A percentile compares a stretch with the other conserved stretches of the same genome.
Conservation (phyloP, 2,329 filamentous ascomycete species). For the Neospermospora avenae region DNA sequence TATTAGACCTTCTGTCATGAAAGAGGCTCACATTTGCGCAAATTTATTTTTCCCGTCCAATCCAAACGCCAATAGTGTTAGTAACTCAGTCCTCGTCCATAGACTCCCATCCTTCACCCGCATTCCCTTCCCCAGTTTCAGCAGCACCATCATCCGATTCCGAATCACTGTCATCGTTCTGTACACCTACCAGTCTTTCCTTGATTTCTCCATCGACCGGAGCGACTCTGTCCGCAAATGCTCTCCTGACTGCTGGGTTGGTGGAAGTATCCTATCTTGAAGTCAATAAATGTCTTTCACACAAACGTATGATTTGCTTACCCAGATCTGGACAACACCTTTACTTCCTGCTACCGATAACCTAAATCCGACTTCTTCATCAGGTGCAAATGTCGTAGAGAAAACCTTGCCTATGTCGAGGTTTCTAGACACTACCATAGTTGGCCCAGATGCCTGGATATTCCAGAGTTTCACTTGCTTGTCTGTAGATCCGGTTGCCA, state of each 20-base stretch:
- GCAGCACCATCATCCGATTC: slow-evolving; percentile 51
- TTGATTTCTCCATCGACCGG: slow-evolving; percentile 58
- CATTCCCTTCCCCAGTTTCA: slow-evolving; percentile 46
- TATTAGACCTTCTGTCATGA: background rate
- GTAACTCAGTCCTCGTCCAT: slow-evolving; percentile 54
- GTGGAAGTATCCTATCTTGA: slow-evolving; percentile 54
- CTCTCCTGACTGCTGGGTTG: slow-evolving; percentile 78
- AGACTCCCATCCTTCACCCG: slow-evolving; percentile 42
- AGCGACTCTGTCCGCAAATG: slow-evolving; percentile 73
- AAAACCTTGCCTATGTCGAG: slow-evolving; percentile 95
- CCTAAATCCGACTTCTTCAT: slow-evolving; percentile 85
- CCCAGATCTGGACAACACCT: slow-evolving; percentile 91
- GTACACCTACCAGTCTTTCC: slow-evolving; percentile 76
- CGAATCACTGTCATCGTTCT: slow-evolving; percentile 60
- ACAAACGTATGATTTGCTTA: slow-evolving; percentile 39
- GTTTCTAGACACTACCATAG: slow-evolving; percentile 87
- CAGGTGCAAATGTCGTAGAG: slow-evolving; percentile 83
- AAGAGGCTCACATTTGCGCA: background rate
- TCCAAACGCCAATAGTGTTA: background rate
- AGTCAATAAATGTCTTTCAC: slow-evolving; percentile 14
- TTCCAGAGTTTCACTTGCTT: slow-evolving; percentile 98
- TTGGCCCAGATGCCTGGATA: slow-evolving; percentile 73
- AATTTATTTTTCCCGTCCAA: slow-evolving; percentile 9
- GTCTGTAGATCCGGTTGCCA: slow-evolving; percentile 91
- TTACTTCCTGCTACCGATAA: slow-evolving; percentile 93